Conservation (phyloP, 495 filamentous ascomycete species). For the Aspergillus taichungensis region DNA sequence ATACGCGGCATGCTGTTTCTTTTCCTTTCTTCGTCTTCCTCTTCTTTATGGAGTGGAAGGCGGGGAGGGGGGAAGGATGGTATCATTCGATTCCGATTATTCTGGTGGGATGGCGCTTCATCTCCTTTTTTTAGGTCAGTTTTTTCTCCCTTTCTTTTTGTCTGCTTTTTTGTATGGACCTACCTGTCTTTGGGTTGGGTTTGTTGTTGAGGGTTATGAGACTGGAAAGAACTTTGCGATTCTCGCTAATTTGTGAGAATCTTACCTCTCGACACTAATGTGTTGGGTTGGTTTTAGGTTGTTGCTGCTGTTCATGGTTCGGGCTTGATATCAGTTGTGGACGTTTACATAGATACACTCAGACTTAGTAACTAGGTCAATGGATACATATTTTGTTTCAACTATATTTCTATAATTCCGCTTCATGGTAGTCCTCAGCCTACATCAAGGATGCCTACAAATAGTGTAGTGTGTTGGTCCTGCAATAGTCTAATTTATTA, state of each 20-base stretch:
- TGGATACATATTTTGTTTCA: too few species aligned
- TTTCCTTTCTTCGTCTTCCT: slow-evolving; percentile 19
- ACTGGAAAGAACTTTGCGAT: slow-evolving; percentile 25
- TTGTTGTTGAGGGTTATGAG: neutral
- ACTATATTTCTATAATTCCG: too few species aligned
- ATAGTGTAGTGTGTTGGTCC: neutral
- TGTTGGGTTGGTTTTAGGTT: slow-evolving; percentile 1
- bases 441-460: too few species aligned
- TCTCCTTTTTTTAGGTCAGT: slow-evolving; percentile 56
- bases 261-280: neutral
- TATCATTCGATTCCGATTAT: slow-evolving; percentile 99
- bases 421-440: too few species aligned
- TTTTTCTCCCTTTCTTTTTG: slow-evolving; percentile 1
- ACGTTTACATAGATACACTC: too few species aligned
- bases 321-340: neutral
- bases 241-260: slow-evolving; percentile 34
- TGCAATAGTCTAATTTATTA: neutral
- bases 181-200: slow-evolving; percentile 4
- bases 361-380: too few species aligned
- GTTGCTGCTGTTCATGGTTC: neutral
- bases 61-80: slow-evolving; percentile 31
- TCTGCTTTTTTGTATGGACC: slow-evolving; percentile 3
- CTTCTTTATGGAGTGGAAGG: slow-evolving; percentile 23
- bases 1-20: slow-evolving; percentile 81
- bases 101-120: slow-evolving; percentile 80